Conservation (phyloP, 768 basidiomycete genomes). For the Mycena capillaripes region DNA sequence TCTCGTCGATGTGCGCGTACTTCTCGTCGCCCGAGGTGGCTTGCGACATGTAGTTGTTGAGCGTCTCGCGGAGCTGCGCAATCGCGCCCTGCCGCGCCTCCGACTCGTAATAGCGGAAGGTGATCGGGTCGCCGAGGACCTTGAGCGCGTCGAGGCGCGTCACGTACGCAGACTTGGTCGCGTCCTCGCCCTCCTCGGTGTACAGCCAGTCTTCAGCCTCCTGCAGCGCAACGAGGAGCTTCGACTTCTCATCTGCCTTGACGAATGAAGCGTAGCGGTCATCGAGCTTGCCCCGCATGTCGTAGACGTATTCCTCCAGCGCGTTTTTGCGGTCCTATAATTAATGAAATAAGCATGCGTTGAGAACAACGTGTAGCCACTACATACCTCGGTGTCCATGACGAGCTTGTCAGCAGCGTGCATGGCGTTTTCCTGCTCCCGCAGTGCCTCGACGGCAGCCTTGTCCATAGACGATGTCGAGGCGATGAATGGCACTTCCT, state of each 20-base stretch:
- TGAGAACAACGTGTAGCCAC: not conserved
- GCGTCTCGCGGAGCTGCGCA: constrained; percentile 84
- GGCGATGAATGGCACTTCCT: constrained; percentile 81
- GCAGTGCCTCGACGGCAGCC: constrained; percentile 70
- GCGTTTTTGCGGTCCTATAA: constrained; percentile 96
- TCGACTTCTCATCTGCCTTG: constrained; percentile 81
- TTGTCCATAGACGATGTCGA: constrained; percentile 76
- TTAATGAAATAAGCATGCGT: not conserved
- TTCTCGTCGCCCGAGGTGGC: constrained; percentile 89
- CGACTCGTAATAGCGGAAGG: constrained; percentile 83
- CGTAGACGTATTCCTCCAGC: constrained; percentile 98
- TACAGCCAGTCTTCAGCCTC: constrained; percentile 98
- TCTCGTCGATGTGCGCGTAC: constrained; percentile 90
- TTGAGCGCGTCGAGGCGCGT: constrained; percentile 86
- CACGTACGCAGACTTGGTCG: constrained; percentile 95
- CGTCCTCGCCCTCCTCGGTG: constrained; percentile 96
- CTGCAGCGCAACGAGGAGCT: constrained; percentile 76
- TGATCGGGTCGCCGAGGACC: constrained; percentile 88
- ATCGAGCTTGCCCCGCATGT: constrained; percentile 93
- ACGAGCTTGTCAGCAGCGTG: constrained; percentile 94
- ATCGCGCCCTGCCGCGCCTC: constrained; percentile 86
- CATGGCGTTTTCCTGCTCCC: constrained; percentile 92
- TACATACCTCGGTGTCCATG: constrained; percentile 92
- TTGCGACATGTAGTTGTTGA: constrained; percentile 88
- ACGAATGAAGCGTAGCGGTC: constrained; percentile 87